A percentile compares a stretch with the other conserved stretches of the same genome.
These are phyloP conservation scores for Polyplosphaeria fusca DNA, from an alignment of 495 filamentous ascomycete genomes.

Conservation along the genomic window DNA sequence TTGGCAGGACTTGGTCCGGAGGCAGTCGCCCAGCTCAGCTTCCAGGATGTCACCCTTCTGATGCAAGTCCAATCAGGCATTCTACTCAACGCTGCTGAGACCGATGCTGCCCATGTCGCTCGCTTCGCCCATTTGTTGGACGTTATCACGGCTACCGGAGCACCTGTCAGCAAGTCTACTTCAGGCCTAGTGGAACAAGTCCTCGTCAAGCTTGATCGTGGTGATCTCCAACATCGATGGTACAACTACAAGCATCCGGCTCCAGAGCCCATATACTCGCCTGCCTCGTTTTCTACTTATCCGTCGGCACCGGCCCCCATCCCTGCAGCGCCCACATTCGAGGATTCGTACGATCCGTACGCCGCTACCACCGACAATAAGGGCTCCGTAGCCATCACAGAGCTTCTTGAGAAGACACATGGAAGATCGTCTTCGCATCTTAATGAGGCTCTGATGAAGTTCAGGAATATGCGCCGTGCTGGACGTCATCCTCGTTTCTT, in stretches of 20 bases:
- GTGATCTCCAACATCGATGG: conserved; percentile 59
- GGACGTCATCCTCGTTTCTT: conserved; percentile 92
- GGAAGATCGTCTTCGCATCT: conserved; percentile 65
- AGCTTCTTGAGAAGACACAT: conserved; percentile 73
- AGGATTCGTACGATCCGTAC: conserved; percentile 88
- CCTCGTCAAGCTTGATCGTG: conserved; percentile 53
- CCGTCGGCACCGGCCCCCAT: conserved; percentile 38
- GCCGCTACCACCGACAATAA: conserved; percentile 84
- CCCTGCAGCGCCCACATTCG: conserved; percentile 47
- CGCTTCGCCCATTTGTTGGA: conserved; percentile 63
- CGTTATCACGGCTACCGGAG: conserved; percentile 48
- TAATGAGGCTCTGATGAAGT: conserved; percentile 74
- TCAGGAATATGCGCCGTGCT: conserved; percentile 87
- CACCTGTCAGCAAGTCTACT: conserved; percentile 52
- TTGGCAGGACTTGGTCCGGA: conserved; percentile 60
- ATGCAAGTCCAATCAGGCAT: conserved; percentile 64
- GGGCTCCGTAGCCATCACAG: conserved; percentile 83
- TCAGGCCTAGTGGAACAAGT: conserved; percentile 55
- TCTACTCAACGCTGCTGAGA: conserved; percentile 47
- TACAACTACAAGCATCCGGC: conserved; percentile 50
- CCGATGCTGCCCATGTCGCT: conserved; percentile 54
- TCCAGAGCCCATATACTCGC: conserved; percentile 37
- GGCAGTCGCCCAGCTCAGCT: conserved; percentile 53
- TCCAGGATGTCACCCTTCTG: conserved; percentile 57
- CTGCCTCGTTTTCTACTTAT: conserved; percentile 39